Evolutionary conservation across 23 red algal genomes (phyloP).

Genomic region (Gracilariopsis chorda): DNA sequence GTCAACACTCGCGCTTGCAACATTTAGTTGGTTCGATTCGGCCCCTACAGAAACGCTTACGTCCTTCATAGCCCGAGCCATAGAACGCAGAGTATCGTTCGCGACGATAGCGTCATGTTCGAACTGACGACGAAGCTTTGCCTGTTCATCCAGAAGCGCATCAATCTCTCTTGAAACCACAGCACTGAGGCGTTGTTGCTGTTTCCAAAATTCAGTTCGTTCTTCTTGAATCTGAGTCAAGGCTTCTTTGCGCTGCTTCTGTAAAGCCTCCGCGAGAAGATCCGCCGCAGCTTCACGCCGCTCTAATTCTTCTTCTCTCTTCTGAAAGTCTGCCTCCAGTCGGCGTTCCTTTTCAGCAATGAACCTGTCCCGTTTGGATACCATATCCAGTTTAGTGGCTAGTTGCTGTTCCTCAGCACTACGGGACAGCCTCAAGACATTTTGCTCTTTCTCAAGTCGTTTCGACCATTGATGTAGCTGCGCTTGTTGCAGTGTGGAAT

Average conservation of each 20-base stretch:
- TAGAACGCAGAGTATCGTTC: background rate
- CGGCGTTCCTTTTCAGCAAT: slow-evolving; percentile 10
- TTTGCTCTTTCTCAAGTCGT: background rate
- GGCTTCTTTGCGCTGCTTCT: slow-evolving; percentile 4
- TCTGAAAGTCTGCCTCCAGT: slow-evolving; percentile 16
- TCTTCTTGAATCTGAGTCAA: slow-evolving; percentile 1
- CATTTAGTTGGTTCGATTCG: no score
- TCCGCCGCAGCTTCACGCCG: slow-evolving; percentile 23
- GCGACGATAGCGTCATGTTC: slow-evolving; percentile 30
- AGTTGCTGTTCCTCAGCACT: background rate
- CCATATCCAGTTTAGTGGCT: background rate
- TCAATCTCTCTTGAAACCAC: slow-evolving; percentile 18
- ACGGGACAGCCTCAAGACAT: background rate
- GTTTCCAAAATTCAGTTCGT: slow-evolving; percentile 34
- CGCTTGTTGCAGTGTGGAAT: slow-evolving; percentile 24
- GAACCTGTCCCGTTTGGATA: background rate
- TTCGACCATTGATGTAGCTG: slow-evolving; percentile 21
- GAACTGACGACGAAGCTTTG: slow-evolving; percentile 16
- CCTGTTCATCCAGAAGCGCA: slow-evolving; percentile 17
- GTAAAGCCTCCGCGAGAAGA: background rate
- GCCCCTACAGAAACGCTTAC: background rate
- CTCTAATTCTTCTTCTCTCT: slow-evolving; percentile 7
- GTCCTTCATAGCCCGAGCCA: slow-evolving; percentile 3
- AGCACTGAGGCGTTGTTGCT: slow-evolving; percentile 53
- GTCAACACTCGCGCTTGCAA: no score